Evolutionary conservation across 2,329 filamentous ascomycete species (phyloP).

Genomic region (Colletotrichum sp.): DNA sequence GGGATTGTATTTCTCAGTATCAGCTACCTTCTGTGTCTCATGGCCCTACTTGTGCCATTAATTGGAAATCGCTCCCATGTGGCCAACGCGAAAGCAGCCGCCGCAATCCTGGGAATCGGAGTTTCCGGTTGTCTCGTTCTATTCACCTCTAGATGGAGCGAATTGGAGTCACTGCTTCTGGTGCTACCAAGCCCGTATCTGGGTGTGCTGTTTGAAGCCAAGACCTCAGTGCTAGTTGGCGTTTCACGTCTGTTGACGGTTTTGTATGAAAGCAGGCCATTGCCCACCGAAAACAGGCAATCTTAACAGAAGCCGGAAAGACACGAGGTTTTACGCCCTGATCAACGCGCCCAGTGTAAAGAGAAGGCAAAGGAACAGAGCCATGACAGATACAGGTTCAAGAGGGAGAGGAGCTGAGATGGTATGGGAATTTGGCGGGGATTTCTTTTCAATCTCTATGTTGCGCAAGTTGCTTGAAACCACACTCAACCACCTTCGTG

Average conservation of each 20-base stretch:
- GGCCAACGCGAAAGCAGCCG: background rate
- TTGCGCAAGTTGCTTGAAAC: background rate
- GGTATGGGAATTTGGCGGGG: background rate
- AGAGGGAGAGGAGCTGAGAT: background rate
- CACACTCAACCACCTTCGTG: background rate
- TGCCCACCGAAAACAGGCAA: background rate
- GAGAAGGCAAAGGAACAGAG: background rate
- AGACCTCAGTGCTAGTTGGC: background rate
- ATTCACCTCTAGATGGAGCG: background rate
- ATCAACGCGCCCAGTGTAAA: background rate
- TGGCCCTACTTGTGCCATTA: background rate
- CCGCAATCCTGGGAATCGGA: background rate
- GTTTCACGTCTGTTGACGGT: background rate
- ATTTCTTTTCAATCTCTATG: background rate
- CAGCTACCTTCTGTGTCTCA: background rate
- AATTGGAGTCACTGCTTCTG: background rate
- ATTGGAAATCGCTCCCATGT: fast-evolving
- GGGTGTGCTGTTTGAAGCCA: background rate
- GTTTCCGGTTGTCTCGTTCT: background rate
- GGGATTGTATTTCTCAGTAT: background rate
- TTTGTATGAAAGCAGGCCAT: background rate
- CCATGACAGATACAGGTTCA: background rate
- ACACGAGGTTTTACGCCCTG: background rate
- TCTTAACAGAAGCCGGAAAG: background rate
- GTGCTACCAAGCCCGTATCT: background rate